phyloP scores from a whole-genome alignment of 306 rosid genomes.

The Prunus armeniaca region DNA sequence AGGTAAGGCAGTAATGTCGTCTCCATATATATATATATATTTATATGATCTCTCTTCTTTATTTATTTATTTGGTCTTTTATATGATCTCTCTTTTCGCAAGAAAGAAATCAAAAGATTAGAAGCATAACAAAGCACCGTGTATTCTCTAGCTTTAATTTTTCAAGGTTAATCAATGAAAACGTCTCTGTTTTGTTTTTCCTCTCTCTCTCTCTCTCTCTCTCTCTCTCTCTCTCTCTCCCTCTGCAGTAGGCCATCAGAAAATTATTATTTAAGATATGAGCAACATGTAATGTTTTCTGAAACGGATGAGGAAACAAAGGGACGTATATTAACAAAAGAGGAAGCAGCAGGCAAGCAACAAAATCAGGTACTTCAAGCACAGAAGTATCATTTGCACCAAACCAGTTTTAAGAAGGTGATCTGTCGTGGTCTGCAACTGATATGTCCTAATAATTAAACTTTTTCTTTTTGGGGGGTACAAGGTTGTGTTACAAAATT shows the following conservation, averaged over 20 bases:
- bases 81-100: too few relatives aligned
- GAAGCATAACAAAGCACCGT: background rate
- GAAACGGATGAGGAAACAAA: background rate
- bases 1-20: conserved; percentile 15
- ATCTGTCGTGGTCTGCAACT: too few relatives aligned
- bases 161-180: background rate
- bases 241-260: conserved; percentile 19
- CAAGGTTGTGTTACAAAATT: too few relatives aligned
- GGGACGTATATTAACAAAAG: background rate
- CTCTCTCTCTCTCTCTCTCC: background rate
- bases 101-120: too few relatives aligned
- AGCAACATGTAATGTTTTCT: conserved; percentile 4
- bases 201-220: too few relatives aligned
- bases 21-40: too few relatives aligned
- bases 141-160: background rate
- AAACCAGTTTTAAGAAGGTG: too few relatives aligned
- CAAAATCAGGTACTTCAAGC: conserved; percentile 1
- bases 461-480: too few relatives aligned
- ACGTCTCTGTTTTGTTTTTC: background rate
- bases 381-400: background rate
- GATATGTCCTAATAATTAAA: too few relatives aligned
- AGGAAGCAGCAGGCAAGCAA: conserved; percentile 9
- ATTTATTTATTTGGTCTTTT: too few relatives aligned
- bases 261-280: background rate
- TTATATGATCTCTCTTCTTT: too few relatives aligned